These are phyloP conservation scores for Seiridium unicorne DNA, from an alignment of 2,329 filamentous ascomycete genomes.

Conservation along the genomic window DNA sequence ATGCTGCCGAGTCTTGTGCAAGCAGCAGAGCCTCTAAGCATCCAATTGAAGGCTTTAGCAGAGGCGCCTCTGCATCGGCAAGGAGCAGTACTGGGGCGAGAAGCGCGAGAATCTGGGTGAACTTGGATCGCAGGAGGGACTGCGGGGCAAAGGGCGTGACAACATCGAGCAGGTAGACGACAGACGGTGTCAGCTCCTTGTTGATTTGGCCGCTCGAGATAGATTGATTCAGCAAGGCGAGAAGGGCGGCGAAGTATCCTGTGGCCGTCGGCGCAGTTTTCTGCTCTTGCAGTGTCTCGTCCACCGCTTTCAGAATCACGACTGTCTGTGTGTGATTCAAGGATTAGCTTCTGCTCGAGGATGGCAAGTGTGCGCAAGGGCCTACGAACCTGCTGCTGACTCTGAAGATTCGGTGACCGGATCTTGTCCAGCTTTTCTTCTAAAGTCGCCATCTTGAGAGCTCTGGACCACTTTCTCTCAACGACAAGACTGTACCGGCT, in stretches of 20 bases:
- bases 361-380: not conserved
- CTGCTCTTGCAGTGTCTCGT: constrained; percentile 88
- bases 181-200: constrained; percentile 78
- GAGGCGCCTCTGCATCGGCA: constrained; percentile 79
- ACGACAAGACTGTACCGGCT: not conserved
- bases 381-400: constrained; percentile 79
- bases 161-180: constrained; percentile 93
- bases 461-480: constrained; percentile 12
- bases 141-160: constrained; percentile 82
- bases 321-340: constrained; percentile 58
- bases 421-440: constrained; percentile 97
- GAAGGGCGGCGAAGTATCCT: constrained; percentile 91
- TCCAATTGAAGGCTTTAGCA: constrained; percentile 85
- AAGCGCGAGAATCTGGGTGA: constrained; percentile 85
- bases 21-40: constrained; percentile 89
- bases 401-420: constrained; percentile 92
- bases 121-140: constrained; percentile 88
- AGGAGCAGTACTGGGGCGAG: constrained; percentile 82
- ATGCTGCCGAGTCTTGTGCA: constrained; percentile 83
- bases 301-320: constrained; percentile 85
- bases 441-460: constrained; percentile 53
- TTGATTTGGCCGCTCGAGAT: constrained; percentile 68
- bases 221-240: constrained; percentile 81
- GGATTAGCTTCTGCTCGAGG: constrained; percentile 1
- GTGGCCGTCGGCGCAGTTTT: constrained; percentile 81